These are phyloP conservation scores for Vicia villosa DNA, from an alignment of 306 rosid genomes.

Conservation along the genomic window DNA sequence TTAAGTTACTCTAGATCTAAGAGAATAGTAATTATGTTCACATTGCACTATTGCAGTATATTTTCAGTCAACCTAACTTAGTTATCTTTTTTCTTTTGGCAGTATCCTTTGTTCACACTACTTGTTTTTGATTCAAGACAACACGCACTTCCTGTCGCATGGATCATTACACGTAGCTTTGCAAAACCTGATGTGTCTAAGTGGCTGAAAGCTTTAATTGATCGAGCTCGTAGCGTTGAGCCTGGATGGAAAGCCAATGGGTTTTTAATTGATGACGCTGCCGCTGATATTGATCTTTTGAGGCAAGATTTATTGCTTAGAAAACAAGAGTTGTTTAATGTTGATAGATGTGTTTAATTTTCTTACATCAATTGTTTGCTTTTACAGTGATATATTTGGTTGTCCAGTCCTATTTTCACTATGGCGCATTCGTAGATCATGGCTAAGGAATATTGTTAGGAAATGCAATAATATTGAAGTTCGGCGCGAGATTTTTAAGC, in stretches of 20 bases:
- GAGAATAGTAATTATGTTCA: background rate
- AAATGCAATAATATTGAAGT: slow-evolving; percentile 75
- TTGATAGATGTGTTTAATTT: slow-evolving; percentile 9
- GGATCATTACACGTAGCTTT: slow-evolving; percentile 93
- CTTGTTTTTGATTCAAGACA: slow-evolving; percentile 92
- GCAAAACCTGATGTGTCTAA: slow-evolving; percentile 79
- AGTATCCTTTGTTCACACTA: slow-evolving; percentile 95
- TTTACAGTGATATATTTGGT: slow-evolving; percentile 74
- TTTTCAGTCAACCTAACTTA: slow-evolving; percentile 31
- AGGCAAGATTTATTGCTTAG: slow-evolving; percentile 57
- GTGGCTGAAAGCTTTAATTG: slow-evolving; percentile 82
- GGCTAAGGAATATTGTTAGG: slow-evolving; percentile 86
- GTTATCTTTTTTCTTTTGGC: slow-evolving; percentile 46
- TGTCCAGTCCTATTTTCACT: slow-evolving; percentile 87
- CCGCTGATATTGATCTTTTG: slow-evolving; percentile 79
- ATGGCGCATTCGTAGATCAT: slow-evolving; percentile 91
- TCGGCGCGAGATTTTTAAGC: slow-evolving; percentile 85
- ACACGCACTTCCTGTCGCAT: slow-evolving; percentile 96
- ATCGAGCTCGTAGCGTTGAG: slow-evolving; percentile 68
- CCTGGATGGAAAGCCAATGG: slow-evolving; percentile 89
- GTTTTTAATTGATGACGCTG: slow-evolving; percentile 87
- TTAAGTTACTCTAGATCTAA: slow-evolving; percentile 11
- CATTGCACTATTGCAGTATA: background rate
- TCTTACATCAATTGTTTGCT: slow-evolving; percentile 34
- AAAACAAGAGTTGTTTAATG: slow-evolving; percentile 20